Evolutionary conservation across 2,329 filamentous ascomycete species (phyloP), one percentile per base, ranked within the genome.

Genomic region (Penicillium verrucosum): DNA sequence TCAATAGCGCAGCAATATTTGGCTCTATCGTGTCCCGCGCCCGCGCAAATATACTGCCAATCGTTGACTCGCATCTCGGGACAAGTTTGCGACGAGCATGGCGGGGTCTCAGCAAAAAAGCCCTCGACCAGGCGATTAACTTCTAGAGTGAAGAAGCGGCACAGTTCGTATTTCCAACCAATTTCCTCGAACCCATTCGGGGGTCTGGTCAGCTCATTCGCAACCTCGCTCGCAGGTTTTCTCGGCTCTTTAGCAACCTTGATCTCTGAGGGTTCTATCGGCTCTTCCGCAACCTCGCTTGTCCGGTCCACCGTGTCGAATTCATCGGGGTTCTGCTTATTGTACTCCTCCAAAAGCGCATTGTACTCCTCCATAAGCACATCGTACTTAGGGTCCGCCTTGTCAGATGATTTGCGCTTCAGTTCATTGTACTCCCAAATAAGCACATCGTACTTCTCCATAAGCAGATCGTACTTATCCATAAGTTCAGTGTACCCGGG

Each of bases 41-140:
- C 41, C 41, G 94, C 94, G 78, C 94, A 99, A 46, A 99, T 85
- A 70, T 97, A 99, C 77, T 99, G 94, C 94, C 94, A 99, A 79
- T 99, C 93, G 30, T 90, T 94, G 2, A 94, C 94, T 70, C 94
- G 92, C 94, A 99, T 99, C 77, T 99, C 94, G 32, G 92, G 92
- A 70, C 94, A 99, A 1, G 94, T 97, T 61, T 82, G 81, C 14
- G 89, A 85, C 58, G 91, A 96, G 78, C 94, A 99, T 3, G 93
- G 88, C 7, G 93, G 93, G 42, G 82, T 83, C 75, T 97, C 94
- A 71, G 92, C 90, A 67, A 99, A 91, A 69, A 99, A 93, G 61
- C 90, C 91, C 57, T 96, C 87, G 64, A 97, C 90, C 54, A 99
- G 84, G 61, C 87, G 86, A 78, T 99, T 99, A 73, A 91, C 93